These are phyloP conservation scores for Eutrema salsugineum DNA, from an alignment of 441 rosid genomes.

Conservation along the genomic window DNA sequence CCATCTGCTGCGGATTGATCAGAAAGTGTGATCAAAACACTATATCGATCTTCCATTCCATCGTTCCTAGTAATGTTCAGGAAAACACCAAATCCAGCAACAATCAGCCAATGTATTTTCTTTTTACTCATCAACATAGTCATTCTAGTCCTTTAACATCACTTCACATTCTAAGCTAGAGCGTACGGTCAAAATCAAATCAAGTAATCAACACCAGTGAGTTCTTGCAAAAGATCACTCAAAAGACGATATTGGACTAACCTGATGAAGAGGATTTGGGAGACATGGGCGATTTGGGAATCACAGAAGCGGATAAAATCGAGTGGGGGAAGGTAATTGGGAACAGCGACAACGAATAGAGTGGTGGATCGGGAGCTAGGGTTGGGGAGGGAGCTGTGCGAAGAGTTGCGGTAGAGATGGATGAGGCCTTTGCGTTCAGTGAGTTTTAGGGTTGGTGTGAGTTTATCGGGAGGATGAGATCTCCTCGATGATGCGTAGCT, in stretches of 20 bases:
- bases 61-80: constrained; percentile 53
- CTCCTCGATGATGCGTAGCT: constrained; percentile 33
- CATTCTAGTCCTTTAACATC: background rate
- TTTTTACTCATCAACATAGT: background rate
- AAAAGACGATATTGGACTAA: background rate
- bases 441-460: constrained; percentile 40
- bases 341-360: constrained; percentile 86
- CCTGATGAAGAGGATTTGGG: constrained; percentile 72
- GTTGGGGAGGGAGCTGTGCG: constrained; percentile 59
- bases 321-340: constrained; percentile 70
- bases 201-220: background rate
- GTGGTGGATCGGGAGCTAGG: constrained; percentile 63
- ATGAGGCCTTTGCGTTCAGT: constrained; percentile 71
- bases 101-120: background rate
- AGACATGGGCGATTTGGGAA: constrained; percentile 41
- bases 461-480: constrained; percentile 20
- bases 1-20: constrained; percentile 60
- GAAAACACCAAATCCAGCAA: background rate
- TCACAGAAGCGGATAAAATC: constrained; percentile 76
- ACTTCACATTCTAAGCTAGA: background rate
- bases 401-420: constrained; percentile 62
- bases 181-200: background rate
- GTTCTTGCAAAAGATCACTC: background rate
- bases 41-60: constrained; percentile 89
- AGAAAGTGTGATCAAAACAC: constrained; percentile 60